These are phyloP conservation scores for Spinacia oleracea DNA, from an alignment of 179 eudicot species.

Conservation along the genomic window DNA sequence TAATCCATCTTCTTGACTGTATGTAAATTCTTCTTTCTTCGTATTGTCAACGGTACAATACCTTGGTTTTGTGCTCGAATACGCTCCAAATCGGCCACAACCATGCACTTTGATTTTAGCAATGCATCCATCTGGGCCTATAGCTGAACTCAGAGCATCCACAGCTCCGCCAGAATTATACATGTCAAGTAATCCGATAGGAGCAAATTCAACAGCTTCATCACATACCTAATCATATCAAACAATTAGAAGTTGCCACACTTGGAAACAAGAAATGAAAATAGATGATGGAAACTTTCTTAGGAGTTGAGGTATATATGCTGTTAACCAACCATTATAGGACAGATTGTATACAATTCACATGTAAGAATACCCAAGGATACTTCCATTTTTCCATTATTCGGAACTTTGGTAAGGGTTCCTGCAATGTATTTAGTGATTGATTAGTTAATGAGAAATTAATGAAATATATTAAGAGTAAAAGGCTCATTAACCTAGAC, in stretches of 20 bases:
- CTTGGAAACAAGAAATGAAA: neutral
- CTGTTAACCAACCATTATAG: constrained; percentile 43
- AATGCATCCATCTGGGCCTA: constrained; percentile 24
- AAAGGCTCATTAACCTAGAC: neutral
- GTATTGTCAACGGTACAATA: constrained; percentile 39
- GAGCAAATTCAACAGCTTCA: constrained; percentile 49
- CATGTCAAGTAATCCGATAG: constrained; percentile 72
- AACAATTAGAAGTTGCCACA: neutral
- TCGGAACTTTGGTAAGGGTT: constrained; percentile 40
- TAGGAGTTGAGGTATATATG: neutral
- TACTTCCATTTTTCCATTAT: constrained; percentile 35
- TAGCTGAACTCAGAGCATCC: constrained; percentile 32
- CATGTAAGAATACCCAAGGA: constrained; percentile 40
- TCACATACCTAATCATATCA: constrained; percentile 38
- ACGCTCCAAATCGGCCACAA: constrained; percentile 71
- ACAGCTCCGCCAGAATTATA: constrained; percentile 75
- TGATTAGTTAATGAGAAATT: neutral
- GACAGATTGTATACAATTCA: constrained; percentile 57
- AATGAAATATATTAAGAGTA: neutral
- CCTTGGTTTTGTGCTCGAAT: constrained; percentile 51
- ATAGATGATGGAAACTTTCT: neutral
- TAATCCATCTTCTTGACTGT: constrained; percentile 38
- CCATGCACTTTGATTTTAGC: constrained; percentile 47
- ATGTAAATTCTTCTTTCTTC: constrained; percentile 35
- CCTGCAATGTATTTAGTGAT: constrained; percentile 35